Evolutionary conservation across 768 basidiomycete species (phyloP).

Genomic region (Naematelia encephala): DNA sequence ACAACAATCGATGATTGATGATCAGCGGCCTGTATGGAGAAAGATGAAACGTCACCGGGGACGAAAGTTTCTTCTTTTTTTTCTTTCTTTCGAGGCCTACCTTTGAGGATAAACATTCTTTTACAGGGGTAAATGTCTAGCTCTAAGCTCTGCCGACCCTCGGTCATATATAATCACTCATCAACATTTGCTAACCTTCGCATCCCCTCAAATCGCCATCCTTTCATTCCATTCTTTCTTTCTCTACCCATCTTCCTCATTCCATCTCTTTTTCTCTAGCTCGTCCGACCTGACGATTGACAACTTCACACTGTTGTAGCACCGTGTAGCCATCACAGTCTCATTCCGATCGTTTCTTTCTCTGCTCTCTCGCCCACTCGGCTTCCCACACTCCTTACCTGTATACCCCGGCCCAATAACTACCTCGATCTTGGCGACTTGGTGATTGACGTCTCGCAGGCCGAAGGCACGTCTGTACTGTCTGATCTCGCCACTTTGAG

Average conservation of each 20-base stretch:
- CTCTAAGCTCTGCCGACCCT: too few species aligned
- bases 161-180: too few species aligned
- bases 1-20: too few species aligned
- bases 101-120: too few species aligned
- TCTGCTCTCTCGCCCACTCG: neutral
- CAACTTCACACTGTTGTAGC: neutral
- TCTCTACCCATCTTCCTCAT: constrained; percentile 6
- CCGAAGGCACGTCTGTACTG: neutral
- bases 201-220: neutral
- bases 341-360: neutral
- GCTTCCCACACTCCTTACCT: neutral
- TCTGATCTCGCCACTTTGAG: neutral
- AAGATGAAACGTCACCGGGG: neutral
- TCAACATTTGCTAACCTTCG: too few species aligned
- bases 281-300: neutral
- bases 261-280: constrained; percentile 1
- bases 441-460: neutral
- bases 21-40: too few species aligned
- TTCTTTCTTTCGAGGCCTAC: too few species aligned
- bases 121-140: too few species aligned
- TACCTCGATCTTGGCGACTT: neutral
- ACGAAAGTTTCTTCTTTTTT: too few species aligned
- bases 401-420: too few species aligned
- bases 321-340: neutral
- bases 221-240: neutral